Evolutionary conservation across 2,329 filamentous ascomycete genomes (phyloP).

Genomic region (Colletotrichum eleusines): DNA sequence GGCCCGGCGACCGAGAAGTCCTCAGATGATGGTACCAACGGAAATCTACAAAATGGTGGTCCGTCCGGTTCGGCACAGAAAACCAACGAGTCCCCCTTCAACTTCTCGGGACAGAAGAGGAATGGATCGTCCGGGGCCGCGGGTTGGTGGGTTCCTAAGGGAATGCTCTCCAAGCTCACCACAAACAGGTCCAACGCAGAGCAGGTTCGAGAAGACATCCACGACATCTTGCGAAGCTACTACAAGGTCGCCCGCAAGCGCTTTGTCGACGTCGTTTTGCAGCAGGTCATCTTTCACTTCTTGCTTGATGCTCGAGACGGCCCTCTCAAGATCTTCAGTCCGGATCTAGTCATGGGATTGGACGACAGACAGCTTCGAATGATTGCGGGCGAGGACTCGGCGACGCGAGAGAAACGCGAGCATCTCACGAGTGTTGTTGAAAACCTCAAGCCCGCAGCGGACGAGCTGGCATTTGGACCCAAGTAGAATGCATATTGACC

Average conservation of each 20-base stretch:
- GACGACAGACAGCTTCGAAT: constrained; percentile 60
- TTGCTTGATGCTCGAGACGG: constrained; percentile 63
- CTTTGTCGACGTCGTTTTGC: constrained; percentile 73
- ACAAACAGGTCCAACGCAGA: constrained; percentile 7
- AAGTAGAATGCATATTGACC: background rate
- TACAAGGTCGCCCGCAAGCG: constrained; percentile 71
- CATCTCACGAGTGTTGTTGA: constrained; percentile 60
- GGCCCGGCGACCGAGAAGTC: background rate
- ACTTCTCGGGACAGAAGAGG: background rate
- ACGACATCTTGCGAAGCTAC: constrained; percentile 70
- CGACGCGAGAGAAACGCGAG: constrained; percentile 54
- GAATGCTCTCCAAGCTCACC: constrained; percentile 43
- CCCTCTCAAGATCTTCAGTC: constrained; percentile 65
- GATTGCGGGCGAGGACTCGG: constrained; percentile 69
- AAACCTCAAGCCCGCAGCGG: constrained; percentile 55
- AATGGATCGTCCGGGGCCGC: background rate
- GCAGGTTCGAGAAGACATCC: constrained; percentile 62
- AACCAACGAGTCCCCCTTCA: background rate
- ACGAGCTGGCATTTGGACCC: constrained; percentile 31
- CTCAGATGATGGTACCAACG: no score
- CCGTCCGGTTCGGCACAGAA: background rate
- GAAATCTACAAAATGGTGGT: background rate
- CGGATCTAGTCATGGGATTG: constrained; percentile 63
- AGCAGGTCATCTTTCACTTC: constrained; percentile 67
- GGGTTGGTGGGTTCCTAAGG: constrained; percentile 21